Percentiles rank a stretch among this genome's conserved stretches.
phyloP scores from a whole-genome alignment of 495 filamentous ascomycete species.

The Xylaria longipes region DNA sequence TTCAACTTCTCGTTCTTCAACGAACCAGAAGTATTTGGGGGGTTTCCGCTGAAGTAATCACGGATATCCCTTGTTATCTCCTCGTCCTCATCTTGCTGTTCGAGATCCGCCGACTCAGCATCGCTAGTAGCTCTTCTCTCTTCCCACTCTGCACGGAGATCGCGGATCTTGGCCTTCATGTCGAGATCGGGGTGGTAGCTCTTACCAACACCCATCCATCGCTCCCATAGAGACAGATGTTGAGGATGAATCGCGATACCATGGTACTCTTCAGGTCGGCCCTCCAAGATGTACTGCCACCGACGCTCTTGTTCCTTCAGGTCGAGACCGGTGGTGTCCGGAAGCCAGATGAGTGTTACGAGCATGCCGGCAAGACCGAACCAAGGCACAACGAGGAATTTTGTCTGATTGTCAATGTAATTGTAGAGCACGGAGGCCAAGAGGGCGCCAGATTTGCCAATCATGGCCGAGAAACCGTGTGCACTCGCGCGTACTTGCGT shows the following conservation, averaged over 20 bases:
- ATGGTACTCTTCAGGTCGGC: conserved; percentile 80
- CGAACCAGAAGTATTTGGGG: conserved; percentile 28
- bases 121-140: conserved; percentile 34
- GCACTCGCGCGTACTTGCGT: conserved; percentile 89
- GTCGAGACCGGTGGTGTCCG: conserved; percentile 90
- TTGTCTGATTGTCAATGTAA: conserved; percentile 78
- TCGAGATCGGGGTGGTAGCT: conserved; percentile 80
- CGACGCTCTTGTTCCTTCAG: conserved; percentile 93
- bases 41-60: conserved; percentile 49
- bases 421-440: conserved; percentile 84
- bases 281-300: conserved; percentile 78
- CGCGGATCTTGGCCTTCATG: conserved; percentile 77
- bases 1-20: conserved; percentile 35
- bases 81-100: conserved; percentile 47
- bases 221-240: conserved; percentile 85
- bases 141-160: conserved; percentile 65
- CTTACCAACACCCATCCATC: conserved; percentile 71
- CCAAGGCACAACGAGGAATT: conserved; percentile 91
- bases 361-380: conserved; percentile 85
- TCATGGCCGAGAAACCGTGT: conserved; percentile 85
- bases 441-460: conserved; percentile 84
- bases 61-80: conserved; percentile 50
- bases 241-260: conserved; percentile 85
- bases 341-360: conserved; percentile 79
- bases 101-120: conserved; percentile 38